Percentiles rank a stretch among this genome's conserved stretches.
Evolutionary conservation across 768 basidiomycete species (phyloP).

Genomic region (Calocera viscosa): DNA sequence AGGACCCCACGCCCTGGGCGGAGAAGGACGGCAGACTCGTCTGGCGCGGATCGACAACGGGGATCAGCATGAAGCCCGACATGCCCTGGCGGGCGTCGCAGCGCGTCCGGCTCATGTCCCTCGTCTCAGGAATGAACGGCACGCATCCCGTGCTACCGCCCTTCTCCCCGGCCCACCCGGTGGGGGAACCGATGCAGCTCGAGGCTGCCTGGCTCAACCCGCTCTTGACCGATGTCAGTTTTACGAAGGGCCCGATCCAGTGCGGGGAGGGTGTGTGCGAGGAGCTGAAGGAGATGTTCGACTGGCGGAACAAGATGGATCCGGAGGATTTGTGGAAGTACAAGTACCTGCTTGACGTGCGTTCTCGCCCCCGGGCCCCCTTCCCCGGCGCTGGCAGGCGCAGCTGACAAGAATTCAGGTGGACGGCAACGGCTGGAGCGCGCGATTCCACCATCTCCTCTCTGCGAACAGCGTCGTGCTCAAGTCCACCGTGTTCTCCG

Average conservation of each 20-base stretch:
- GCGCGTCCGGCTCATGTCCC: constrained; percentile 22
- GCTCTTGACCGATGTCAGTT: constrained; percentile 47
- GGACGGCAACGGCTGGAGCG: constrained; percentile 46
- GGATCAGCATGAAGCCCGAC: constrained; percentile 22
- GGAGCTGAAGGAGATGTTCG: constrained; percentile 36
- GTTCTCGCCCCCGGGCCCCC: constrained; percentile 7
- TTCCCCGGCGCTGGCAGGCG: constrained; percentile 11
- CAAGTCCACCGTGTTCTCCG: constrained; percentile 61
- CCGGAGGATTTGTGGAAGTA: constrained; percentile 42
- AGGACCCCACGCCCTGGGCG: constrained; percentile 24
- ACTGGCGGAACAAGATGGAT: constrained; percentile 37
- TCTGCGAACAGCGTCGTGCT: constrained; percentile 51
- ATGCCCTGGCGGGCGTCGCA: constrained; percentile 26
- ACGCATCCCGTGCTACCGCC: constrained; percentile 18
- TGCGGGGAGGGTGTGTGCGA: constrained; percentile 38
- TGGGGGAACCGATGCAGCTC: constrained; percentile 16
- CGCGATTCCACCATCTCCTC: constrained; percentile 54
- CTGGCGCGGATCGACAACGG: constrained; percentile 26
- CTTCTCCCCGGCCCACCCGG: constrained; percentile 13
- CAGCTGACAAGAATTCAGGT: not conserved
- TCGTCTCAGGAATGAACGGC: constrained; percentile 16
- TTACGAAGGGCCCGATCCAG: constrained; percentile 35
- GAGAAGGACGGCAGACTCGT: constrained; percentile 21
- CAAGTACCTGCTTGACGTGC: constrained; percentile 37
- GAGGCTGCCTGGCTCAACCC: constrained; percentile 31